phyloP scores from a whole-genome alignment of 345 rosid genomes.

The Adansonia digitata region DNA sequence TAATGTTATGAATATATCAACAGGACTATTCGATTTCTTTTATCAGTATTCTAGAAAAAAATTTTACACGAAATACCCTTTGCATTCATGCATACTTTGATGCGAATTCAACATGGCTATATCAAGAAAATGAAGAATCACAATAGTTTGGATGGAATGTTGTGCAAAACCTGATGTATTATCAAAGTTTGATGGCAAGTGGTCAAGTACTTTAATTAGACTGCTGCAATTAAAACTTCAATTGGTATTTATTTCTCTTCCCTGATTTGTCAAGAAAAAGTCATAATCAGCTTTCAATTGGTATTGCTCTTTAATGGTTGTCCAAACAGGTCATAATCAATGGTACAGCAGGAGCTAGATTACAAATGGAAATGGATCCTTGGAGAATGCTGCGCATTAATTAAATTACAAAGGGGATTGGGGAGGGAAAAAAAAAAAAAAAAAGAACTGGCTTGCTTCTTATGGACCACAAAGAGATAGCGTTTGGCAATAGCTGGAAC shows the following conservation, averaged over 20 bases:
- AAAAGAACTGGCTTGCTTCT: neutral
- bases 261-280: neutral
- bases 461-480: slow-evolving; percentile 23
- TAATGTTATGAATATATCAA: neutral
- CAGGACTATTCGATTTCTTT: too few species aligned
- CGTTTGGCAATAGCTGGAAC: neutral
- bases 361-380: neutral
- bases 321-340: neutral
- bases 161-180: neutral
- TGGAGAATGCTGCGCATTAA: slow-evolving; percentile 6
- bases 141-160: neutral
- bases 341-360: neutral
- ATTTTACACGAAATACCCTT: neutral
- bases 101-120: neutral
- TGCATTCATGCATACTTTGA: neutral
- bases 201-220: neutral
- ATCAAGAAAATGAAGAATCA: neutral
- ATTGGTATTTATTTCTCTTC: neutral
- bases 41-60: too few species aligned
- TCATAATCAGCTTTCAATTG: slow-evolving; percentile 7
- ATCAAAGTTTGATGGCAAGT: neutral
- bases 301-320: neutral
- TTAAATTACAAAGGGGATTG: neutral
- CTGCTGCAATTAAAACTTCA: neutral
- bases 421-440: neutral